Conservation (phyloP, 129 eudicot genomes). For the Saposhnikovia divaricata region DNA sequence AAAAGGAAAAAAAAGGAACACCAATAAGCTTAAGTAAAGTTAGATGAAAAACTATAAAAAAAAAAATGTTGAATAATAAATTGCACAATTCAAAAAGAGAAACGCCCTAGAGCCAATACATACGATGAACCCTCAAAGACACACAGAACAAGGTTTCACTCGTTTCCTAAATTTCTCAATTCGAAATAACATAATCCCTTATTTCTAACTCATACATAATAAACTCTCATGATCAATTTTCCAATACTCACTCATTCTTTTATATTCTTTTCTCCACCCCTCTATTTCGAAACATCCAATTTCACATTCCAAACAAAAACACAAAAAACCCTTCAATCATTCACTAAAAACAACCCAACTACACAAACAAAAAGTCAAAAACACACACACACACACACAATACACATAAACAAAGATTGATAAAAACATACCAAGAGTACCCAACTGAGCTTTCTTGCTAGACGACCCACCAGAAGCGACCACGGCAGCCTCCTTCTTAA, state of each 20-base stretch:
- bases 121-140: background rate
- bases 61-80: background rate
- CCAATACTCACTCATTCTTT: background rate
- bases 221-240: background rate
- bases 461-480: slow-evolving; percentile 23
- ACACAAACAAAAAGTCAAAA: no score
- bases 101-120: no score
- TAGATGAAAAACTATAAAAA: background rate
- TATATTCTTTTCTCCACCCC: background rate
- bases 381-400: no score
- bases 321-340: background rate
- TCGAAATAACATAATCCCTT: background rate
- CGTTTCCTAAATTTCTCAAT: background rate
- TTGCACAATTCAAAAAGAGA: background rate
- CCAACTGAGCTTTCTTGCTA: slow-evolving; percentile 30
- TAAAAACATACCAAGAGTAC: slow-evolving; percentile 34
- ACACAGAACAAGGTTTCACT: background rate
- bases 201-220: no score
- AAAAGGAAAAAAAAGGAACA: background rate
- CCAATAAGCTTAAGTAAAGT: background rate
- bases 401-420: background rate
- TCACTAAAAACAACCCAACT: background rate
- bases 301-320: background rate
- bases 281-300: background rate
- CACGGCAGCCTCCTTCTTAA: slow-evolving; percentile 31